Evolutionary conservation across 371 early-diverging fungal species (phyloP), one percentile per base, ranked within the genome.

Genomic region (Smittium culicis): DNA sequence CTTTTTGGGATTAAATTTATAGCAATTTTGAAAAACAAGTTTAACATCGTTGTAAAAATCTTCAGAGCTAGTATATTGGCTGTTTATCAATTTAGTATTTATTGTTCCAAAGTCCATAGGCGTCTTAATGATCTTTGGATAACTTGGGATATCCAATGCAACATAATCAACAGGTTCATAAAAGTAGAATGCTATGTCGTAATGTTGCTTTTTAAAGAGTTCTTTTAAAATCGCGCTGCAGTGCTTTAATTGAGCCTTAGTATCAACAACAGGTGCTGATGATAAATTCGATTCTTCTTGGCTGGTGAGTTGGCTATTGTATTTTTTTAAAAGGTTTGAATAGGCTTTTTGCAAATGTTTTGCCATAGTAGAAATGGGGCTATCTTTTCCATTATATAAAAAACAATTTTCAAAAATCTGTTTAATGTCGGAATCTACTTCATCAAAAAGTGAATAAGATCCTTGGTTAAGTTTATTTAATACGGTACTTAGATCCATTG

Each of bases 101-200:
- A 99, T 88, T 0, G 99, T 99, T 24, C 88, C 82, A 29, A 98
- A 65, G 74, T 99, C 99, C 99, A 99, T 99, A 2, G 99, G 99
- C 60, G 92, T 74, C 71, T 91, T 97, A 73, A 99, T 87, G 45
- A 98, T 86, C 1, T 83, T 81, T 28, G 83, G 85, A 79, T 99
- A 99, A 69, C 88, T 89, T 11, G 99, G 99, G 66, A 99, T 93
- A 67, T 87, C 86, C 31, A 98, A 79, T 0, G 86, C 85, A 5
- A 91, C 85, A 29, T 87, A 88, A 74, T 99, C 99, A 31, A 99
- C 99, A 2, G 99, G 99, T 54, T 78, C 77, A 61, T 89, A 78
- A 71, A 97, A 97, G 61, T 90, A 91, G 66, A 79, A 85, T 32
- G 85, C 82, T 67, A 88, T 85, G 64, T 85, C 81, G 61, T 81